Base-by-base conservation (phyloP, 768 basidiomycete species). In the Leccinum incarnatum region DNA sequence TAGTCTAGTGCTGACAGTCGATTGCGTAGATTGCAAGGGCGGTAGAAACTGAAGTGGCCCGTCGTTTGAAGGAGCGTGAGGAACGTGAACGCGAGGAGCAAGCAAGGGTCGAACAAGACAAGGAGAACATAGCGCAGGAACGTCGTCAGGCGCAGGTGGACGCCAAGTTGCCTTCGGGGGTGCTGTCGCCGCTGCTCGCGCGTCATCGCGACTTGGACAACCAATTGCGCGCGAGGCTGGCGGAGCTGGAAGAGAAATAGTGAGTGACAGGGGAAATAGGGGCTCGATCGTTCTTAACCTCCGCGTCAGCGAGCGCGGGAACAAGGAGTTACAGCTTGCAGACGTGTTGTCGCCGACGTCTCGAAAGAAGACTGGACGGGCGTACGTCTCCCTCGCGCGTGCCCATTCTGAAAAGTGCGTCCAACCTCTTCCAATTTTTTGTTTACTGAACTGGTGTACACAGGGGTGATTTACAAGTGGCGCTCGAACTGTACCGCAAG, bases 341-440 rank as follows among this genome's bases (percentile, higher is more conserved):
- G 83, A 84, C 64, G 81, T 80, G 5, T 74, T 91, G 53, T 90
- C 88, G 5, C 89, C 89, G 1, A 79, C 82, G 21, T 88, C 89
- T 11, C 85, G 83, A 72, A 92, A 92, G 80, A 89, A 89, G 75
- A 87, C 87, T 0, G 92, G 91, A 2, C 79, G 88, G 17, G 90
- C 91, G 1, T 91, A 91, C 66, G 88, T 93, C n/a, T 84, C 88
- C 23, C 83, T 92, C 25, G 92, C 92, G 14, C 82, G 92, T 19
- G 82, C 87, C 19, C 85, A 89, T 72, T 90, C 89, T 2, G 87
- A 92, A 71, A 89, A 89, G 91, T 92, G 65, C 21, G 84, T 74
- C 6, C 51, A 50, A 21, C 6, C 8, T 27, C 7, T n/a, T 15
- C 54, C 36, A 3, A 3, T 21, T n/a, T 17, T 12, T 19, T 2